Evolutionary conservation across 2,329 filamentous ascomycete genomes (phyloP).

Genomic region (Alternaria postmessia): DNA sequence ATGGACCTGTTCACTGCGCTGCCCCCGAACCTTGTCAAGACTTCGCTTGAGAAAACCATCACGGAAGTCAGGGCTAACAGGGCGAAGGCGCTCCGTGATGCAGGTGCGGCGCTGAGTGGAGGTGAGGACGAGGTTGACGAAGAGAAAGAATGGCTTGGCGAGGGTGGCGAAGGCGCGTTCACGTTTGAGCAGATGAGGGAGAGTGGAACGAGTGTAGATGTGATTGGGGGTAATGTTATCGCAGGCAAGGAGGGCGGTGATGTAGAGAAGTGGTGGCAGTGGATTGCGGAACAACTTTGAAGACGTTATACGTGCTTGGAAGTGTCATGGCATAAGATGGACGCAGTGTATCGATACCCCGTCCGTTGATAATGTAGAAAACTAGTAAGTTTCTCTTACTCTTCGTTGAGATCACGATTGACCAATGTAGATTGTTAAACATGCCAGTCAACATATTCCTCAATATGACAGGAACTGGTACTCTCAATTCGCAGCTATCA

Average conservation of each 20-base stretch:
- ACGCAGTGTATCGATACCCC: background rate
- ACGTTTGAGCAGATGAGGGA: constrained; percentile 83
- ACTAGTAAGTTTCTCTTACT: background rate
- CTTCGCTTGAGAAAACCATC: constrained; percentile 80
- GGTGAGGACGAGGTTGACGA: constrained; percentile 67
- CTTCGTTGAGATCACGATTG: background rate
- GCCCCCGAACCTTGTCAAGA: constrained; percentile 77
- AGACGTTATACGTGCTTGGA: background rate
- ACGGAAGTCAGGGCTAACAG: constrained; percentile 77
- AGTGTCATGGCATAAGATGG: background rate
- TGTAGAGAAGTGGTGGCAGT: constrained; percentile 86
- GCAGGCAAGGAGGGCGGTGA: constrained; percentile 68
- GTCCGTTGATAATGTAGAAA: background rate
- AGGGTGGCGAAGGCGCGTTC: constrained; percentile 80
- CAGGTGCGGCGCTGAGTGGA: constrained; percentile 71
- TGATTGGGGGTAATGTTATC: constrained; percentile 76
- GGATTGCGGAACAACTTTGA: constrained; percentile 80
- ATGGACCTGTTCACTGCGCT: constrained; percentile 93
- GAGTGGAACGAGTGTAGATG: constrained; percentile 78
- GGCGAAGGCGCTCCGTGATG: constrained; percentile 81
- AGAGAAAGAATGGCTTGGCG: constrained; percentile 80
- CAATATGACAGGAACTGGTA: background rate
- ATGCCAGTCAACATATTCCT: background rate
- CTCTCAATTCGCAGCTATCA: background rate
- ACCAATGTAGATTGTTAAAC: background rate